Evolutionary conservation across 768 basidiomycete species (phyloP), one percentile per base, ranked within the genome.

Genomic region (Leccinum longicurvipes): DNA sequence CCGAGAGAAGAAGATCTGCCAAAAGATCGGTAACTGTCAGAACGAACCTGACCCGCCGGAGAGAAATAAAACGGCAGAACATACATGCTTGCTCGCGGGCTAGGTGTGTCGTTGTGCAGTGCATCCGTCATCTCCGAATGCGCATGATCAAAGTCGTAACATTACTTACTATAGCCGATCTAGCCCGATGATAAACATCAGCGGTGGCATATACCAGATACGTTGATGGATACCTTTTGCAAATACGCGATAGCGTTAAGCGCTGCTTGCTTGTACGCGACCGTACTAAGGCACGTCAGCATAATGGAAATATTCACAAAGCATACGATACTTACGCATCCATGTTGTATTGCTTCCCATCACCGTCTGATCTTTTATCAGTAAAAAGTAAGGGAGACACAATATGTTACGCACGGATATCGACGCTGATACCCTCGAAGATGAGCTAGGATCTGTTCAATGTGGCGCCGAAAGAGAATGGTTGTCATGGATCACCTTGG

Each of bases 261-360:
- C 0, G 89, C 86, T 6, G 89, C 89, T 71, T 88, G 87, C 66
- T 91, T 89, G 67, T 87, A 91, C 3, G 89, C 88, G 17, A 87
- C 85, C 21, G 87, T 82, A 0, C 85, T 86, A 49, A 28, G 31
- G 21, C 19, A 10, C n/a, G 50, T 45, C 42, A 48, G 39, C 27
- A 6, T 51, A 23, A 21, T 21, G 2, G 0, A 19, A 29, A 46
- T 8, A 12, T 46, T 15, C 12, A n/a, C 2, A 15, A 42, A 32
- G 19, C 11, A 44, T 19, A 10, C 28, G 1, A 7, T 4, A 61
- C 81, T 63, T 68, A 87, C 80, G 86, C 83, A 62, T 87, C 85
- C 88, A 90, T 90, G 64, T 83, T 77, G 70, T 88, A 86, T 68
- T 89, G 87, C 57, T 79, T 84, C 11, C 87, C 87, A 62, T 85